Percentiles rank a stretch among this genome's conserved stretches.
These are phyloP conservation scores for Sambucus nigra DNA, from an alignment of 129 eudicot genomes.

Conservation along the genomic window DNA sequence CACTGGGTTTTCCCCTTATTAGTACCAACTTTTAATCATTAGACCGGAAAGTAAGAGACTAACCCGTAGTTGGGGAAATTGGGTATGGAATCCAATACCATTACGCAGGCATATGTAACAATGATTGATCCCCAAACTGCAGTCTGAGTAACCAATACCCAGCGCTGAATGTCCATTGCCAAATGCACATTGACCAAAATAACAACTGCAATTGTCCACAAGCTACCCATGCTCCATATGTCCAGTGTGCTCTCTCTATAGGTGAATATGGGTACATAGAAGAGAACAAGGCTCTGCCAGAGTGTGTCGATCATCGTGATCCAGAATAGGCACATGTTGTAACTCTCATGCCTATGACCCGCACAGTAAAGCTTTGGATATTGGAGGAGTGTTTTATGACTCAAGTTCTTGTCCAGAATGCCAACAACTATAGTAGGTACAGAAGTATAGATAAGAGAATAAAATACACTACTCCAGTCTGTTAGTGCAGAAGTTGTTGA, in stretches of 20 bases:
- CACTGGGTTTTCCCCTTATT: too few relatives aligned
- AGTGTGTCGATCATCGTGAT: slow-evolving; percentile 64
- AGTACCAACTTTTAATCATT: background rate
- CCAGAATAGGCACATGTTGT: slow-evolving; percentile 67
- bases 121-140: slow-evolving; percentile 86
- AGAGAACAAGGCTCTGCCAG: slow-evolving; percentile 87
- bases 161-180: slow-evolving; percentile 86
- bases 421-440: slow-evolving; percentile 79
- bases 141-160: slow-evolving; percentile 61
- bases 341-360: slow-evolving; percentile 75
- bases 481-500: slow-evolving; percentile 72
- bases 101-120: slow-evolving; percentile 59
- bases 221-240: slow-evolving; percentile 82
- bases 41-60: slow-evolving; percentile 15
- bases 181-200: slow-evolving; percentile 72
- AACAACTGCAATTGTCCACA: slow-evolving; percentile 93
- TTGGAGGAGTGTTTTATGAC: slow-evolving; percentile 57
- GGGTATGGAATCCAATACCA: slow-evolving; percentile 83
- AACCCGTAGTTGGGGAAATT: slow-evolving; percentile 73
- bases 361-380: slow-evolving; percentile 66
- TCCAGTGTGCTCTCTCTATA: slow-evolving; percentile 62
- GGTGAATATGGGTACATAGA: slow-evolving; percentile 58
- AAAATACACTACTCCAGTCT: slow-evolving; percentile 90
- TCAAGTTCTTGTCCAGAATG: slow-evolving; percentile 69
- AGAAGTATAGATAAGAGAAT: slow-evolving; percentile 74